These are phyloP conservation scores for Gossypium longicalyx DNA, from an alignment of 345 rosid genomes.

Conservation along the genomic window DNA sequence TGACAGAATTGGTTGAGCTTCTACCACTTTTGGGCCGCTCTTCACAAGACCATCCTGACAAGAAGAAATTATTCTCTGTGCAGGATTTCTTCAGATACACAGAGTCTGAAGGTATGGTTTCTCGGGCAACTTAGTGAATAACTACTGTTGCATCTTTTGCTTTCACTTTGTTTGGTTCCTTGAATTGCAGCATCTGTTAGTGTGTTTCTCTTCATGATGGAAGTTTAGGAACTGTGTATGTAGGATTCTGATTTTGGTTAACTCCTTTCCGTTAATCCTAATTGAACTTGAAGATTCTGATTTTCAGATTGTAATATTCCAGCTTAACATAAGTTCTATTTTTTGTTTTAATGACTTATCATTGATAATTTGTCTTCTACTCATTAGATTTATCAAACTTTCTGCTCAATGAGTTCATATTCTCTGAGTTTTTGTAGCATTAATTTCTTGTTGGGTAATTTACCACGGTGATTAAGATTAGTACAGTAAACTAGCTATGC, in stretches of 20 bases:
- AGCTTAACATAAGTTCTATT: background rate
- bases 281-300: background rate
- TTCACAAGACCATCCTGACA: conserved; percentile 85
- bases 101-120: conserved; percentile 82
- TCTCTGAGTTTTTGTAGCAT: conserved; percentile 2
- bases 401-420: background rate
- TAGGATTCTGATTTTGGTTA: background rate
- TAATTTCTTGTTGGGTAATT: background rate
- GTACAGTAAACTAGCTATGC: background rate
- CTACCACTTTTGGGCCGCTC: conserved; percentile 74
- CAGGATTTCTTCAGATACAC: conserved; percentile 99
- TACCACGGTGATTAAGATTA: background rate
- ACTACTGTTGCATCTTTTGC: background rate
- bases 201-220: background rate
- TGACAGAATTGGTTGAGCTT: conserved; percentile 87
- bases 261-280: background rate
- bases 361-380: background rate
- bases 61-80: conserved; percentile 86
- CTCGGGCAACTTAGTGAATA: conserved; percentile 2
- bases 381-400: background rate
- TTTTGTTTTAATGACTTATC: background rate
- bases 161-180: conserved; percentile 1
- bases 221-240: background rate
- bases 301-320: conserved; percentile 1
- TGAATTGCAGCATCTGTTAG: background rate